phyloP scores from a whole-genome alignment of 371 early-diverging fungal species.

The Saksenaea vasiformis region DNA sequence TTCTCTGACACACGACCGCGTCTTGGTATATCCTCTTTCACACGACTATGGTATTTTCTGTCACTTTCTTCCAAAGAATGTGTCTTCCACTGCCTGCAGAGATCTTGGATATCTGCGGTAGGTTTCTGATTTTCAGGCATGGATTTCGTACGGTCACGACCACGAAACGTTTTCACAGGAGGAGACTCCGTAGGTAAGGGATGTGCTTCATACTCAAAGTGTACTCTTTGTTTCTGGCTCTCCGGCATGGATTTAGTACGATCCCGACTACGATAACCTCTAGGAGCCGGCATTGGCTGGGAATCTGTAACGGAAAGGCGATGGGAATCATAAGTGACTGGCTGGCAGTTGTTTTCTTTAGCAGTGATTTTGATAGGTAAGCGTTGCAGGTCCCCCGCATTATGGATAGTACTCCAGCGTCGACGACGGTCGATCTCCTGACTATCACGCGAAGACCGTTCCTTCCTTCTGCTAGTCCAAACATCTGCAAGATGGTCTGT shows the following conservation, averaged over 20 bases:
- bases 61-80: background rate
- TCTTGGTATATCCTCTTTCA: background rate
- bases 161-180: background rate
- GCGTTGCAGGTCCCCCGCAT: background rate
- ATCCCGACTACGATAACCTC: constrained; percentile 4
- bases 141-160: background rate
- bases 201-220: background rate
- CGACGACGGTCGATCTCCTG: background rate
- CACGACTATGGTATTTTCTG: background rate
- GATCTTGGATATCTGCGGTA: background rate
- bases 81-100: background rate
- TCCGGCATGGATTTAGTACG: constrained; percentile 7
- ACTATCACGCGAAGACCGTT: background rate
- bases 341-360: background rate
- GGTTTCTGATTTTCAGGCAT: constrained; percentile 1
- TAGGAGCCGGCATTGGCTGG: constrained; percentile 1
- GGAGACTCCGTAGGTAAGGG: background rate
- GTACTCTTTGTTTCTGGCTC: constrained; percentile 2
- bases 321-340: background rate
- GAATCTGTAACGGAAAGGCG: background rate
- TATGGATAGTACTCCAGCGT: constrained; percentile 8
- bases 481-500: background rate
- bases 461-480: background rate
- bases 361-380: background rate
- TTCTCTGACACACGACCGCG: background rate